Conservation (phyloP, 768 basidiomycete genomes). For the Lyophyllum semitale region DNA sequence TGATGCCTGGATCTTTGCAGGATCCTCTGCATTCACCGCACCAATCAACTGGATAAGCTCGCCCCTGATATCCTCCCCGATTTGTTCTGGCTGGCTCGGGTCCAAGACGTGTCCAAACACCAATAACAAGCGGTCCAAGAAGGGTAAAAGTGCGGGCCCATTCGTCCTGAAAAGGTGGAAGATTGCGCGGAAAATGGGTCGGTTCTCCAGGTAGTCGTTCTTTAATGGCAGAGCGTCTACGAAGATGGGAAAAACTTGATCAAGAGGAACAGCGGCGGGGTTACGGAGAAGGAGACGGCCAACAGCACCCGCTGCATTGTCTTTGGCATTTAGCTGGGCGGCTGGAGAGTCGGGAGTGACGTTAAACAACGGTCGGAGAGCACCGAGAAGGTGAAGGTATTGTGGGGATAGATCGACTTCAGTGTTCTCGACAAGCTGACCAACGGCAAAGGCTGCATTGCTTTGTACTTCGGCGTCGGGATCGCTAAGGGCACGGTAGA, state of each 20-base stretch:
- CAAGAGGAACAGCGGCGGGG: conserved; percentile 76
- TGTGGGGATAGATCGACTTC: conserved; percentile 79
- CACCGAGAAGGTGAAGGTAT: conserved; percentile 74
- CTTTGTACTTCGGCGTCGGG: conserved; percentile 91
- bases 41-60: conserved; percentile 76
- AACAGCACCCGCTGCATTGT: conserved; percentile 96
- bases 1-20: conserved; percentile 78
- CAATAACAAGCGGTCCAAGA: conserved; percentile 76
- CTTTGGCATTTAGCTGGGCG: conserved; percentile 79
- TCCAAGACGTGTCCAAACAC: conserved; percentile 86
- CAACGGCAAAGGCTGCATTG: conserved; percentile 94
- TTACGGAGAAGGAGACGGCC: conserved; percentile 86
- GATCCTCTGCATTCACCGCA: conserved; percentile 72
- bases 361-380: conserved; percentile 81
- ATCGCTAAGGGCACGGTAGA: conserved; percentile 82
- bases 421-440: conserved; percentile 88
- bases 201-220: conserved; percentile 89
- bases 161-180: conserved; percentile 86
- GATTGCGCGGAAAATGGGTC: conserved; percentile 84
- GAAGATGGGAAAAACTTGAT: conserved; percentile 87
- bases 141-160: conserved; percentile 66
- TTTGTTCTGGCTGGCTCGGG: conserved; percentile 70
- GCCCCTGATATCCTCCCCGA: conserved; percentile 76
- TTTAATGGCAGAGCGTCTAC: conserved; percentile 81
- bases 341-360: conserved; percentile 63